phyloP scores from a whole-genome alignment of 2,329 filamentous ascomycete genomes.

The Fusarium torreyae region DNA sequence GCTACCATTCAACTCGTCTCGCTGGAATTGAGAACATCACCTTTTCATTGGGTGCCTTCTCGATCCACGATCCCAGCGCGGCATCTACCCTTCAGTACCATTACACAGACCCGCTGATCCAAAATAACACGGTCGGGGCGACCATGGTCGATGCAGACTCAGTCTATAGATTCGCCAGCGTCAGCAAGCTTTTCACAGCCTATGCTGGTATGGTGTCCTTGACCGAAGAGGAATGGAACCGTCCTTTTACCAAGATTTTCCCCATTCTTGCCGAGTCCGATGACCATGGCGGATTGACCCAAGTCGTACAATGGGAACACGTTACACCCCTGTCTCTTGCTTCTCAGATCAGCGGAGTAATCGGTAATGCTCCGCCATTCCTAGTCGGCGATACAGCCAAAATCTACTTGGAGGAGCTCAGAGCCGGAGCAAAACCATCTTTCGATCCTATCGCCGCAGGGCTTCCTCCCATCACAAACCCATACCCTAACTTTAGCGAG shows the following conservation, averaged over 20 bases:
- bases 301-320: constrained; percentile 51
- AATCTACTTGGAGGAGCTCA: not conserved
- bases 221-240: constrained; percentile 25
- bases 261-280: constrained; percentile 11
- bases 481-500: not conserved
- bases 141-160: constrained; percentile 56
- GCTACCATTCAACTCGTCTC: not conserved
- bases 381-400: not conserved
- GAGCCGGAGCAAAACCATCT: constrained; percentile 2
- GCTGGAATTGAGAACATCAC: constrained; percentile 22
- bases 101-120: constrained; percentile 13
- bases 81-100: constrained; percentile 25
- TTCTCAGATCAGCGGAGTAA: constrained; percentile 45
- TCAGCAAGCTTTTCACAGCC: constrained; percentile 61
- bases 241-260: constrained; percentile 32
- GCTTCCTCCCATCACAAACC: constrained; percentile 7
- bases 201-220: constrained; percentile 52
- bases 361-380: constrained; percentile 5
- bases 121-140: constrained; percentile 21
- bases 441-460: constrained; percentile 1
- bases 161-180: constrained; percentile 60
- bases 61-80: constrained; percentile 22
- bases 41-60: constrained; percentile 36
- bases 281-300: not conserved
- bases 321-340: constrained; percentile 58